Percentiles rank a stretch among this genome's conserved stretches.
These are phyloP conservation scores for Aulographum hederae DNA, from an alignment of 2,329 filamentous ascomycete species.

Conservation along the genomic window DNA sequence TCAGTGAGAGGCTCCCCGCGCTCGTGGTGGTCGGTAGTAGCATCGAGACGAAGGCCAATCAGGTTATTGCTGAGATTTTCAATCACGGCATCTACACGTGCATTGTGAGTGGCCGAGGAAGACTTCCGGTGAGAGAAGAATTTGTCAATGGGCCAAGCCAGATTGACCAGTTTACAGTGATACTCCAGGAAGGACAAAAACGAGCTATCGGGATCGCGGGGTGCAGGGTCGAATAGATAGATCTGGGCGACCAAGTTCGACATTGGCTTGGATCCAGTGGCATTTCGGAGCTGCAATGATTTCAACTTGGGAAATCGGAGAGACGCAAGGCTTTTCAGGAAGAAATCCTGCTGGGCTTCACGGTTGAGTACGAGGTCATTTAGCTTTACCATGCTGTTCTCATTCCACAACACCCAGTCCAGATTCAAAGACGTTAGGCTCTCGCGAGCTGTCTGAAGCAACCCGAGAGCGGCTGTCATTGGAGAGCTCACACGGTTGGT, in stretches of 20 bases:
- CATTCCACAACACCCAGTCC: slow-evolving; percentile 15
- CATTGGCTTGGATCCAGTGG: too few species aligned
- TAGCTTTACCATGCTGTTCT: too few species aligned
- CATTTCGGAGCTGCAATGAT: slow-evolving; percentile 28
- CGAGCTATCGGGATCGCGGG: too few species aligned
- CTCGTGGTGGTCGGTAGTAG: too few species aligned
- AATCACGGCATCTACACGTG: slow-evolving; percentile 15
- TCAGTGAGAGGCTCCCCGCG: slow-evolving; percentile 16
- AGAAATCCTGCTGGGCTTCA: slow-evolving; percentile 2
- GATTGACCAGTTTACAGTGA: slow-evolving; percentile 23
- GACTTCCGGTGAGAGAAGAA: slow-evolving; percentile 19
- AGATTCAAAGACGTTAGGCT: slow-evolving; percentile 17
- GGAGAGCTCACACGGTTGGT: too few species aligned
- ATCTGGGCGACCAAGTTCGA: too few species aligned
- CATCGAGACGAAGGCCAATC: slow-evolving; percentile 23
- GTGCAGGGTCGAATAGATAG: too few species aligned
- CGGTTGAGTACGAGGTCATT: too few species aligned
- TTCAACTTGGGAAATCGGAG: slow-evolving; percentile 24
- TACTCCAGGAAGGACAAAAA: too few species aligned
- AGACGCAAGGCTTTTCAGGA: slow-evolving; percentile 13
- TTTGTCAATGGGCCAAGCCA: slow-evolving; percentile 27
- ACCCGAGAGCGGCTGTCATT: too few species aligned
- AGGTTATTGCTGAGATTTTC: slow-evolving; percentile 20
- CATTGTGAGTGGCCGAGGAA: slow-evolving; percentile 7
- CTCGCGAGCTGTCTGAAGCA: too few species aligned